These are phyloP conservation scores for Colletotrichum sp. DNA, from an alignment of 2,329 filamentous ascomycete species.

Conservation along the genomic window DNA sequence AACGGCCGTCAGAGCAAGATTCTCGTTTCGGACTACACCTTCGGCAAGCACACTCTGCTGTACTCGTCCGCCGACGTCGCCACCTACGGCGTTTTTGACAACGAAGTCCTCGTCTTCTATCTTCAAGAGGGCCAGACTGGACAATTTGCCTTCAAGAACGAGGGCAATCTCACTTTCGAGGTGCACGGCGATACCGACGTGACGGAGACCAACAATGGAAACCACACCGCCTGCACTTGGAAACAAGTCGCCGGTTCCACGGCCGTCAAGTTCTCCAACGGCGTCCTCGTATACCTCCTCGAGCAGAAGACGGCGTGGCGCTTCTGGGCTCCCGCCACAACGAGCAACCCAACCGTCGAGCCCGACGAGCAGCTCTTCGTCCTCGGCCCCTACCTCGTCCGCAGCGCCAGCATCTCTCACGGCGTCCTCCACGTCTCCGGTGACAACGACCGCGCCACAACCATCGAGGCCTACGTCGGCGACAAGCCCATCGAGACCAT, in stretches of 20 bases:
- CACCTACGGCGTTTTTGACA: slow-evolving; percentile 62
- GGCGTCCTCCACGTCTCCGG: slow-evolving; percentile 66
- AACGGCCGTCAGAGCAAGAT: slow-evolving; percentile 71
- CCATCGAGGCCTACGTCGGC: slow-evolving; percentile 56
- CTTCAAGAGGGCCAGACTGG: slow-evolving; percentile 62
- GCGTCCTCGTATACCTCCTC: slow-evolving; percentile 59
- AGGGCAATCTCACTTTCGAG: slow-evolving; percentile 35
- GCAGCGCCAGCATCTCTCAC: slow-evolving; percentile 61
- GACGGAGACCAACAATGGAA: slow-evolving; percentile 20
- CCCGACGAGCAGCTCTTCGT: slow-evolving; percentile 59
- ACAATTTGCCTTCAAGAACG: slow-evolving; percentile 59
- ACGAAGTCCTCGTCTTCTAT: slow-evolving; percentile 69
- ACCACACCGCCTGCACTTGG: slow-evolving; percentile 43
- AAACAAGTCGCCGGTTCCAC: slow-evolving; percentile 52
- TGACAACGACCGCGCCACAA: slow-evolving; percentile 72
- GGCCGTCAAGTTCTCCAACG: slow-evolving; percentile 53
- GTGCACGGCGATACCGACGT: slow-evolving; percentile 34
- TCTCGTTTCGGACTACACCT: slow-evolving; percentile 69
- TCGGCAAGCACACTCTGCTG: slow-evolving; percentile 63
- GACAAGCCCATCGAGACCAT: slow-evolving; percentile 66
- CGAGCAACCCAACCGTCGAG: slow-evolving; percentile 34
- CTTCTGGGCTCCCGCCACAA: slow-evolving; percentile 66
- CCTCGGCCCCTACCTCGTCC: slow-evolving; percentile 68
- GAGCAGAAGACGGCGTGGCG: slow-evolving; percentile 72
- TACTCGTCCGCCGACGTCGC: slow-evolving; percentile 76